These are phyloP conservation scores for Sugiyamaella pinicola DNA, from an alignment of 1,139 yeast species.

Conservation along the genomic window DNA sequence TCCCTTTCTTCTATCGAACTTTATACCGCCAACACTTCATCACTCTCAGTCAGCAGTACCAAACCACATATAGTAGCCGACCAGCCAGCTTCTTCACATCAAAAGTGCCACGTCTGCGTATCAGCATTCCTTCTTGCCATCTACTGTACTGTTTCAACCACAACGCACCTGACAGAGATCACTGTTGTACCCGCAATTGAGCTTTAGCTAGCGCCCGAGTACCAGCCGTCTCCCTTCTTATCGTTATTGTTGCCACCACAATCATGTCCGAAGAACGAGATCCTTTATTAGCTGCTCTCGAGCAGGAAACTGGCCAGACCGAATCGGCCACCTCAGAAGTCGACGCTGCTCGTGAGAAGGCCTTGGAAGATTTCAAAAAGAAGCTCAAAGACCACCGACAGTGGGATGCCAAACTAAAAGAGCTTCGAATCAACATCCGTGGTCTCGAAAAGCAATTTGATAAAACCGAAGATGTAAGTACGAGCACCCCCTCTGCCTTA, in stretches of 20 bases:
- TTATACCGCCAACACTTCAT: too few species aligned
- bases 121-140: too few species aligned
- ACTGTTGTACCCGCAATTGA: neutral
- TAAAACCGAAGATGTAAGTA: slow-evolving; percentile 74
- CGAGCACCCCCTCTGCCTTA: too few species aligned
- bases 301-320: slow-evolving; percentile 34
- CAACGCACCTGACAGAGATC: too few species aligned
- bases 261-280: slow-evolving; percentile 35
- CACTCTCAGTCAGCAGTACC: neutral
- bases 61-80: too few species aligned
- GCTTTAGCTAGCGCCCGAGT: neutral
- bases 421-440: slow-evolving; percentile 78
- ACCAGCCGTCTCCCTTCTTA: neutral
- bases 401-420: slow-evolving; percentile 91
- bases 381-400: slow-evolving; percentile 90
- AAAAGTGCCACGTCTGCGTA: too few species aligned
- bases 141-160: too few species aligned
- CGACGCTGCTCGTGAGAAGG: slow-evolving; percentile 78
- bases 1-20: too few species aligned
- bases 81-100: too few species aligned
- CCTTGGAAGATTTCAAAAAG: slow-evolving; percentile 76
- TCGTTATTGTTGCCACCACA: slow-evolving; percentile 13
- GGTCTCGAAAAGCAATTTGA: slow-evolving; percentile 83
- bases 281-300: slow-evolving; percentile 40
- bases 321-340: slow-evolving; percentile 32